Conservation (phyloP, 495 filamentous ascomycete genomes). For the Penicillium bovifimosum region DNA sequence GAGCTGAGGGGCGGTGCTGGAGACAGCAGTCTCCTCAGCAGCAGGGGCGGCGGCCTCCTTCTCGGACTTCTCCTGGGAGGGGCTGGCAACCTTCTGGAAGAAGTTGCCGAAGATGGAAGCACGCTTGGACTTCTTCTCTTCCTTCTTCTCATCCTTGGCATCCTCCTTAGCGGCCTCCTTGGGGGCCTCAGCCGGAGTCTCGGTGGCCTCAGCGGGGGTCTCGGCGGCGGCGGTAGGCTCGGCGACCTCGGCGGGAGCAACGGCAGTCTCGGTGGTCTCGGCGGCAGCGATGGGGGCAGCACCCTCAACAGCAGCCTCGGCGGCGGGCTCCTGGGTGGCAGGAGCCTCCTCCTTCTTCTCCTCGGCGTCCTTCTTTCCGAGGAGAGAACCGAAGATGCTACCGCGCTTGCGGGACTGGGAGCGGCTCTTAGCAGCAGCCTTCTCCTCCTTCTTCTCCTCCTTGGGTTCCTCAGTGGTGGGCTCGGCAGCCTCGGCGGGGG, state of each 20-base stretch:
- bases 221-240: conserved; percentile 19
- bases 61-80: conserved; percentile 47
- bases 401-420: conserved; percentile 83
- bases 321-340: conserved; percentile 10
- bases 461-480: conserved; percentile 32
- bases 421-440: conserved; percentile 53
- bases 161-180: conserved; percentile 33
- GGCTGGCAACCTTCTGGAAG: conserved; percentile 53
- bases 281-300: background rate
- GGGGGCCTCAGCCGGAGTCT: conserved; percentile 20
- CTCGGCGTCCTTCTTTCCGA: conserved; percentile 65
- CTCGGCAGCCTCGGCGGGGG: conserved; percentile 43
- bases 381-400: conserved; percentile 73
- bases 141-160: conserved; percentile 35
- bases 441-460: conserved; percentile 44
- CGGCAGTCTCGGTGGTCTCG: conserved; percentile 22
- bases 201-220: conserved; percentile 19
- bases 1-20: conserved; percentile 47
- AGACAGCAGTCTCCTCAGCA: conserved; percentile 36
- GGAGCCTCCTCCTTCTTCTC: conserved; percentile 52
- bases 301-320: conserved; percentile 14
- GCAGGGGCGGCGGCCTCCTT: conserved; percentile 45
- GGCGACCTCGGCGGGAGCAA: conserved; percentile 28
- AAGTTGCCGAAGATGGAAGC: conserved; percentile 47
- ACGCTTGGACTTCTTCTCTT: conserved; percentile 46